Percentiles rank a stretch among this genome's conserved stretches.
Conservation (phyloP, 495 filamentous ascomycete genomes). For the Podospora sp. region DNA sequence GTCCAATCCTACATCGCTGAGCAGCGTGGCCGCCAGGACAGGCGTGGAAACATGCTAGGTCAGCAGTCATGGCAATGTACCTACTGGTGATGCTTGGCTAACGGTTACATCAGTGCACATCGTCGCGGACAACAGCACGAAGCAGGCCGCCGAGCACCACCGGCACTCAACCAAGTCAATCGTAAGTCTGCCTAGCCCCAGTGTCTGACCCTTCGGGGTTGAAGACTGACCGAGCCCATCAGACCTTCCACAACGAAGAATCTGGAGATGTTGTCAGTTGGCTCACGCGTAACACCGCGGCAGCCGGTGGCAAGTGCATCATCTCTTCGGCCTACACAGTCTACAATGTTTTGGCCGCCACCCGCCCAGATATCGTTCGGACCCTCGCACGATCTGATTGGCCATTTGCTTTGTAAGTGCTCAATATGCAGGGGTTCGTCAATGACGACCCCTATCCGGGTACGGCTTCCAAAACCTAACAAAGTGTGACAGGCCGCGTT, state of each 20-base stretch:
- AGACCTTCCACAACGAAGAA: slow-evolving; percentile 76
- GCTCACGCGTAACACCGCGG: slow-evolving; percentile 57
- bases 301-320: slow-evolving; percentile 60
- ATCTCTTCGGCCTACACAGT: slow-evolving; percentile 62
- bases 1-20: slow-evolving; percentile 61
- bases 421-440: not conserved
- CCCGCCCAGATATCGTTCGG: slow-evolving; percentile 63
- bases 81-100: slow-evolving; percentile 13
- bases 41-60: slow-evolving; percentile 61
- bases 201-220: not conserved
- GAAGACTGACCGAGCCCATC: not conserved
- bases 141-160: slow-evolving; percentile 48
- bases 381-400: slow-evolving; percentile 60
- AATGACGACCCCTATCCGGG: not conserved
- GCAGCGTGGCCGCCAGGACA: slow-evolving; percentile 59
- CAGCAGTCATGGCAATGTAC: slow-evolving; percentile 19
- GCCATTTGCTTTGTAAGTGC: slow-evolving; percentile 63
- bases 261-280: slow-evolving; percentile 69
- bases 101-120: slow-evolving; percentile 50
- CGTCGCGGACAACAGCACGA: slow-evolving; percentile 50
- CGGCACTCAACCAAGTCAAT: slow-evolving; percentile 55
- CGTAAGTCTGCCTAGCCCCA: slow-evolving; percentile 35
- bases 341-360: slow-evolving; percentile 66
- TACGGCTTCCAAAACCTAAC: slow-evolving; percentile 20
- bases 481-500: slow-evolving; percentile 43